Percentiles rank a stretch among this genome's conserved stretches.
These are phyloP conservation scores for Acrasis kona DNA, from an alignment of 78 protist species.

Conservation along the genomic window DNA sequence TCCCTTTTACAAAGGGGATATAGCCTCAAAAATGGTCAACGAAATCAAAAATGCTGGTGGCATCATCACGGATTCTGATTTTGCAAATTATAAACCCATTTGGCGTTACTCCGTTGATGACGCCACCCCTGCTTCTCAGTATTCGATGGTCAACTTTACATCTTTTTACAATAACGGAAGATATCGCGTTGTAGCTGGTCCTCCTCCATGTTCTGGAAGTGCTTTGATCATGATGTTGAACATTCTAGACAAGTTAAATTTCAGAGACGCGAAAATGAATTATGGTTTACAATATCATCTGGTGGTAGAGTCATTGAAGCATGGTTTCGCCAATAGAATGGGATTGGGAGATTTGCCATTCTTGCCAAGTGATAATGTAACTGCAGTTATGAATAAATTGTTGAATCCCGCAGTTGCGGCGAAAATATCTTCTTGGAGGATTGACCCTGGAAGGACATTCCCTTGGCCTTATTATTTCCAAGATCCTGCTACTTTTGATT, in stretches of 20 bases:
- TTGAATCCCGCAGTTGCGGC: background rate
- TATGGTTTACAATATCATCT: background rate
- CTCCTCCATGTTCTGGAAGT: background rate
- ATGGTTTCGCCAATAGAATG: constrained; percentile 2
- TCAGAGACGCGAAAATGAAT: background rate
- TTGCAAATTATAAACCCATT: background rate
- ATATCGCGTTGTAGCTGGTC: background rate
- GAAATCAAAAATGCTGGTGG: background rate
- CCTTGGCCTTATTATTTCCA: constrained; percentile 5
- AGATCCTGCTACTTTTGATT: background rate
- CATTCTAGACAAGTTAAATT: background rate
- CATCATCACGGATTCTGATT: background rate
- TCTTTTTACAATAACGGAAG: background rate
- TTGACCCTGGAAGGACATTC: background rate
- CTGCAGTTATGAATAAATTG: background rate
- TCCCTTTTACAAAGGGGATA: background rate
- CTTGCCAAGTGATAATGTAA: background rate
- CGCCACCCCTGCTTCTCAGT: too few relatives aligned
- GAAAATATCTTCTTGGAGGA: background rate
- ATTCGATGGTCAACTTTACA: too few relatives aligned
- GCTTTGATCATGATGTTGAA: background rate
- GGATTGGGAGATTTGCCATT: background rate
- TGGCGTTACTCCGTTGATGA: too few relatives aligned
- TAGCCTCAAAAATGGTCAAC: background rate
- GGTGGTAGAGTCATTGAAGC: constrained; percentile 3